phyloP scores from a whole-genome alignment of 2,329 filamentous ascomycete species.

The Coniella lustricola region DNA sequence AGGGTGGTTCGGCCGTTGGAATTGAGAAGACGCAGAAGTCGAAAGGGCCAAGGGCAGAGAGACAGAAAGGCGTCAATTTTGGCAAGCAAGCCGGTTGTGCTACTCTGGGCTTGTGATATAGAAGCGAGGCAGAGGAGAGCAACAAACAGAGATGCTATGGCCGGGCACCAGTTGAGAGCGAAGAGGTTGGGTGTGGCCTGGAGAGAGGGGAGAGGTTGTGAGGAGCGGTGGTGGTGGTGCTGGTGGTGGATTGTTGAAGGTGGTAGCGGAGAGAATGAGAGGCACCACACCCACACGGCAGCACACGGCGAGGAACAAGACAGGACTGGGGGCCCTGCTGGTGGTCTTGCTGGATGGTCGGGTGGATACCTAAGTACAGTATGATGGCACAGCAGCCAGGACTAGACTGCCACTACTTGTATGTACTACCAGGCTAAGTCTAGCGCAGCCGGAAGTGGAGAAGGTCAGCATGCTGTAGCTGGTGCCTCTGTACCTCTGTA shows the following conservation, averaged over 20 bases:
- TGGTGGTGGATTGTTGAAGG: neutral
- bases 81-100: conserved; percentile 10
- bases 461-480: neutral
- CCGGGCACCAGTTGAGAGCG: neutral
- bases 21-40: conserved; percentile 4
- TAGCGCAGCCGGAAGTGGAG: conserved; percentile 1
- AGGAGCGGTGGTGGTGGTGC: neutral
- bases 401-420: conserved; percentile 1
- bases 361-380: neutral
- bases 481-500: neutral
- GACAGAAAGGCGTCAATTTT: neutral
- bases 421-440: neutral
- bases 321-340: neutral
- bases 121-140: conserved; percentile 6
- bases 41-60: conserved; percentile 5
- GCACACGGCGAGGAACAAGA: neutral
- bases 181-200: neutral
- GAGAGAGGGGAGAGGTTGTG: conserved; percentile 2
- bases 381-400: conserved; percentile 3
- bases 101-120: conserved; percentile 9
- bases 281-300: conserved; percentile 1
- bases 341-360: no score
- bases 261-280: conserved; percentile 1
- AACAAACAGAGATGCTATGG: conserved; percentile 1
- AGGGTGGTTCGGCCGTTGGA: conserved; percentile 3